Evolutionary conservation across 2,329 filamentous ascomycete genomes (phyloP).

Genomic region (Beauveria australis): DNA sequence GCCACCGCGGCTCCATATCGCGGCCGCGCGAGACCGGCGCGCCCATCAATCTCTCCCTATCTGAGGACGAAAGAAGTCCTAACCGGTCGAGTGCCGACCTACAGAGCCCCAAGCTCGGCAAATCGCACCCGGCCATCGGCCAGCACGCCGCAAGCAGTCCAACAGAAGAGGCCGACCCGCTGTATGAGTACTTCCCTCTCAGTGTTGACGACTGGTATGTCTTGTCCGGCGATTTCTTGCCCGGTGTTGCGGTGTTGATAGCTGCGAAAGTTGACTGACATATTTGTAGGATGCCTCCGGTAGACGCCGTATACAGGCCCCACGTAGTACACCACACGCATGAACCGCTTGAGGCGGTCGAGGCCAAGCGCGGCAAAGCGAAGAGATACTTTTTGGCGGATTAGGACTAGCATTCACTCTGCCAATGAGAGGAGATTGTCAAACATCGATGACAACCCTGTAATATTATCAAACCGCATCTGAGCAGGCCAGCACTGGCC

Average conservation of each 20-base stretch:
- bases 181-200: conserved; percentile 93
- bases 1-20: conserved; percentile 10
- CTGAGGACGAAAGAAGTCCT: conserved; percentile 52
- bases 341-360: conserved; percentile 59
- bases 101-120: conserved; percentile 42
- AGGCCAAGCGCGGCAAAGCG: conserved; percentile 60
- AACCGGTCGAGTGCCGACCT: conserved; percentile 42
- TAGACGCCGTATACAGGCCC: conserved; percentile 82
- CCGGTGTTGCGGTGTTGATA: background rate
- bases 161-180: conserved; percentile 68
- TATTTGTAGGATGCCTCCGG: conserved; percentile 62
- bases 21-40: conserved; percentile 9
- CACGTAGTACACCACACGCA: conserved; percentile 89
- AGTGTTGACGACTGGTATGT: conserved; percentile 76
- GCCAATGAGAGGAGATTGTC: background rate
- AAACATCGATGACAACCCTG: background rate
- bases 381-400: conserved; percentile 68
- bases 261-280: conserved; percentile 12
- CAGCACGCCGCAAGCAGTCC: conserved; percentile 48
- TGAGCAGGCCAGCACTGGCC: background rate
- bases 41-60: conserved; percentile 47
- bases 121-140: conserved; percentile 25
- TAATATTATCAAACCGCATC: background rate
- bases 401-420: conserved; percentile 20
- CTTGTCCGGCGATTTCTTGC: background rate